Evolutionary conservation across 441 rosid genomes (phyloP).

Genomic region (Gossypium davidsonii): DNA sequence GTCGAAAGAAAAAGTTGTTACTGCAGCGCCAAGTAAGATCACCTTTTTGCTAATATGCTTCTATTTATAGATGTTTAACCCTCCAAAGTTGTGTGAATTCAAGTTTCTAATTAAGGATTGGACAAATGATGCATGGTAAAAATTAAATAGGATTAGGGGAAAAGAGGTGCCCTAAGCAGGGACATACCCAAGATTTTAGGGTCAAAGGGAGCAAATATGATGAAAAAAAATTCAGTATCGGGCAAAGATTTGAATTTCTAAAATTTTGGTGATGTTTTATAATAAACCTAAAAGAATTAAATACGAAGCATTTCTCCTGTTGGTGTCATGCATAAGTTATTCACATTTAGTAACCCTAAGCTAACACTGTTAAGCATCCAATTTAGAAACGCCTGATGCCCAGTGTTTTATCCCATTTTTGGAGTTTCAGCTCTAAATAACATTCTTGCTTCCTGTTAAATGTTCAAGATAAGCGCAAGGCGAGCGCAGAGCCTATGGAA

Average conservation of each 20-base stretch:
- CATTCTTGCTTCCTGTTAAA: constrained; percentile 7
- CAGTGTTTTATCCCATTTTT: not conserved
- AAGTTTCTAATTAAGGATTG: not conserved
- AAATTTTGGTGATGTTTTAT: not conserved
- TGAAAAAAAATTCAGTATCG: not conserved
- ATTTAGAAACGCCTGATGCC: not conserved
- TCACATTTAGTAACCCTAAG: not conserved
- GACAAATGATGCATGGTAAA: not conserved
- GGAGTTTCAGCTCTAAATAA: constrained; percentile 7
- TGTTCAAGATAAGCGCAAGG: constrained; percentile 50
- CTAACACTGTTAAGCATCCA: not conserved
- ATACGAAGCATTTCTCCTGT: not conserved
- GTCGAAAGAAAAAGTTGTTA: constrained; percentile 42
- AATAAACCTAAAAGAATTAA: not conserved
- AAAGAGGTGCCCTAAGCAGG: not conserved
- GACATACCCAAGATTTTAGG: not conserved
- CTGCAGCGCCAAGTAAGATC: constrained; percentile 44
- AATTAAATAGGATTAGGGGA: not conserved
- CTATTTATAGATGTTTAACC: not conserved
- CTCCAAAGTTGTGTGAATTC: not conserved
- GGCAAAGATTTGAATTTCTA: not conserved
- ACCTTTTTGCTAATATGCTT: not conserved
- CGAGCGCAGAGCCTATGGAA: constrained; percentile 36
- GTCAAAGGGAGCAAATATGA: not conserved
- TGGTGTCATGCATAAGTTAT: not conserved